These are phyloP conservation scores for Termitomyces sp. DNA, from an alignment of 768 basidiomycete species.

Conservation along the genomic window DNA sequence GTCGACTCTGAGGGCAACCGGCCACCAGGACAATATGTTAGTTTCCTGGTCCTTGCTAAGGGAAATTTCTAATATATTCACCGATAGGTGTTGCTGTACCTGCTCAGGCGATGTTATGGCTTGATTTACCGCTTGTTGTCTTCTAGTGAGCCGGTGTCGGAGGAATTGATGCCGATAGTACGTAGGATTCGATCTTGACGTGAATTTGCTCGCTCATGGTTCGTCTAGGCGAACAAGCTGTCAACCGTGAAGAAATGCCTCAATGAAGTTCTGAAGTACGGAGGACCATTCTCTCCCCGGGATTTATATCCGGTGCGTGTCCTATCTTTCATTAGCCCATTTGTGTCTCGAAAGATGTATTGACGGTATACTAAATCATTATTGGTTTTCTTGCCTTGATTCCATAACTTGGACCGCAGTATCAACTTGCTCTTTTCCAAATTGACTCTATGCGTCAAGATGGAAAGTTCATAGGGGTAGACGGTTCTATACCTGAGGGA, in stretches of 20 bases:
- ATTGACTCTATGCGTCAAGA: conserved; percentile 92
- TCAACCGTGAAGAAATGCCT: conserved; percentile 96
- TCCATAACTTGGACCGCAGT: conserved; percentile 40
- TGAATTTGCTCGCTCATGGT: background rate
- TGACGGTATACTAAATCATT: conserved; percentile 1
- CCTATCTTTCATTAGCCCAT: background rate
- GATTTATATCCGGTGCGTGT: conserved; percentile 87
- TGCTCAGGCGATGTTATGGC: conserved; percentile 93
- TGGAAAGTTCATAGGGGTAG: conserved; percentile 86
- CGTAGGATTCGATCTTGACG: background rate
- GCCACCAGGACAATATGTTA: conserved; percentile 91
- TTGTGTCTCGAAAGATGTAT: background rate
- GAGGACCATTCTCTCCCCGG: conserved; percentile 87
- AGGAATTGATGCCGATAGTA: conserved; percentile 96
- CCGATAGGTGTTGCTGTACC: conserved; percentile 81
- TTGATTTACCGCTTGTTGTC: conserved; percentile 91
- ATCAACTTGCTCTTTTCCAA: conserved; percentile 92
- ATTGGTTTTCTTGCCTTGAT: background rate
- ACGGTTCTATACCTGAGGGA: conserved; percentile 90
- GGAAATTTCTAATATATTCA: background rate
- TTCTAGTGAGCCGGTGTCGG: conserved; percentile 94
- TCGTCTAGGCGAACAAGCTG: conserved; percentile 82
- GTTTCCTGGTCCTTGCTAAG: conserved; percentile 20
- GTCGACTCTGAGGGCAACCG: conserved; percentile 90
- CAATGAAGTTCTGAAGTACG: conserved; percentile 93